phyloP scores from a whole-genome alignment of 345 rosid genomes.

The Brassica nigra region DNA sequence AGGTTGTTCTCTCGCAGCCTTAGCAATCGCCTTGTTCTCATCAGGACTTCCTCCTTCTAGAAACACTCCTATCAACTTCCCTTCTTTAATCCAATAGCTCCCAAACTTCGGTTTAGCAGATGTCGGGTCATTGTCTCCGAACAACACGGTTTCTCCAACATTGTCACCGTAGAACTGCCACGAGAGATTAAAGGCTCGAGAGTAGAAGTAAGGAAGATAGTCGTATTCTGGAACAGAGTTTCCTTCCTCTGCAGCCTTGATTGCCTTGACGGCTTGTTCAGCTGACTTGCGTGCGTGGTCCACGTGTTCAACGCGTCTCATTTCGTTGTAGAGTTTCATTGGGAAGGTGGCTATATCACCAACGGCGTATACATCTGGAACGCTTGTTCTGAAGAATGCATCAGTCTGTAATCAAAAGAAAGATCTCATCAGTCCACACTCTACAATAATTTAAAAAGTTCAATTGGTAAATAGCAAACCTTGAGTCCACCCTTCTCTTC shows the following conservation, averaged over 20 bases:
- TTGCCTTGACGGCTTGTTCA: slow-evolving; percentile 93
- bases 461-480: slow-evolving; percentile 38
- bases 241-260: slow-evolving; percentile 68
- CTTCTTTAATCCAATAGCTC: slow-evolving; percentile 84
- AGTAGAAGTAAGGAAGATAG: slow-evolving; percentile 46
- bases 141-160: slow-evolving; percentile 55
- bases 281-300: slow-evolving; percentile 98
- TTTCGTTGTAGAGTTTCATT: slow-evolving; percentile 70
- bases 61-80: slow-evolving; percentile 82
- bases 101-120: slow-evolving; percentile 80
- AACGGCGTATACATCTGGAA: slow-evolving; percentile 80
- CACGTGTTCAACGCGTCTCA: slow-evolving; percentile 92
- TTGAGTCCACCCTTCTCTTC: slow-evolving; percentile 94
- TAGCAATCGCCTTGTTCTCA: slow-evolving; percentile 87
- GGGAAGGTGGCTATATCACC: slow-evolving; percentile 92
- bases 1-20: slow-evolving; percentile 74
- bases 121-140: slow-evolving; percentile 69
- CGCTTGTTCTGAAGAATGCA: slow-evolving; percentile 41
- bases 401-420: slow-evolving; percentile 31
- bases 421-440: neutral
- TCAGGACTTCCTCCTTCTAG: slow-evolving; percentile 89
- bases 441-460: neutral
- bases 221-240: slow-evolving; percentile 66
- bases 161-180: slow-evolving; percentile 99
- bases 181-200: slow-evolving; percentile 58